Conservation (phyloP, 176 grass and related monocot genomes). For the Musa acuminata region DNA sequence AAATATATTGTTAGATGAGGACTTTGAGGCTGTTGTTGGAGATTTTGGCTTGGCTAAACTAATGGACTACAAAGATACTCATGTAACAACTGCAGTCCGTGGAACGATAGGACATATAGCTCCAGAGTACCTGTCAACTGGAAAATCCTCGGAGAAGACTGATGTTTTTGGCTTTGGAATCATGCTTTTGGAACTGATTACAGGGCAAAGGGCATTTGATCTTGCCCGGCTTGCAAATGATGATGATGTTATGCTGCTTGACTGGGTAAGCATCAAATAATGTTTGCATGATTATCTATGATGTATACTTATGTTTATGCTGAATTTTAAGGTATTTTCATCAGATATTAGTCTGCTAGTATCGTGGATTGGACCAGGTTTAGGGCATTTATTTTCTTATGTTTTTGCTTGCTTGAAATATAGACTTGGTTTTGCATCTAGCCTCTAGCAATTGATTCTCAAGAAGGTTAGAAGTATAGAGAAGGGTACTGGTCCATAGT, state of each 20-base stretch:
- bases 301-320: neutral
- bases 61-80: slow-evolving; percentile 14
- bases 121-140: slow-evolving; percentile 13
- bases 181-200: slow-evolving; percentile 16
- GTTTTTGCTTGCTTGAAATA: too few species aligned
- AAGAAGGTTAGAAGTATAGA: too few species aligned
- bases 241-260: slow-evolving; percentile 9
- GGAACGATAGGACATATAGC: slow-evolving; percentile 12
- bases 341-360: neutral
- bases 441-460: too few species aligned
- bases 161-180: slow-evolving; percentile 13
- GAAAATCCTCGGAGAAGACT: slow-evolving; percentile 13
- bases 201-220: slow-evolving; percentile 16
- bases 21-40: slow-evolving; percentile 10
- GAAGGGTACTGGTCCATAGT: too few species aligned
- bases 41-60: slow-evolving; percentile 10
- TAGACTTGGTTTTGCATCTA: too few species aligned
- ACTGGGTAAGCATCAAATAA: neutral
- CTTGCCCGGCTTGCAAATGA: slow-evolving; percentile 14
- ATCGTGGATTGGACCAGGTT: too few species aligned
- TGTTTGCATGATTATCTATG: neutral
- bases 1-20: slow-evolving; percentile 9
- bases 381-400: too few species aligned
- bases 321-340: neutral
- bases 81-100: slow-evolving; percentile 10